Base-by-base conservation (phyloP, 805 yeast genomes). In the Metschnikowia picachoensis region DNA sequence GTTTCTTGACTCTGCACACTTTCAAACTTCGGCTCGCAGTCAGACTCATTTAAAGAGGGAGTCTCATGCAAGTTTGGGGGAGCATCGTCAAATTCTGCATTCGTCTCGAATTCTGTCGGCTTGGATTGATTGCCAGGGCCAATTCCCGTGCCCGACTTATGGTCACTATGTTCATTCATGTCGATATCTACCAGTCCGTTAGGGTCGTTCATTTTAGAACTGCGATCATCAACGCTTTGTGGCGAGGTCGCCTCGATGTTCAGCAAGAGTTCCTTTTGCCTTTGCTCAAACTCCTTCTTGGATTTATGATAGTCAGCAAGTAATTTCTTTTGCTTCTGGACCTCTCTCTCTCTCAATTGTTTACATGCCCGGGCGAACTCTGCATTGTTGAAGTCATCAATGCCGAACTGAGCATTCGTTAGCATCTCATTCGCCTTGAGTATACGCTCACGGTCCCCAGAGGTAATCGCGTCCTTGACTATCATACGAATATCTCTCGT, bases 341-440 rank as follows among this genome's bases (percentile, higher is more conserved):
- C 60, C 57, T 88, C 96, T 51, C 97, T 74, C 41, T 68, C 72
- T 48, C 84, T 76, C 60, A 91, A 72, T 15, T 80, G 85, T 51
- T 79, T 83, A 70, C 98, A 94, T 37, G 89, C 88, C 36, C 77
- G 76, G 20, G 85, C 60, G 46, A 94, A 83, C 32, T 80, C 86
- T 1, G 92, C 84, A 3, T 76, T 68, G 41, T 84, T 80, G 55
- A 91, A 81, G 52, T 94, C 99, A 57, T 94, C 99, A 43, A 94
- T 77, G 6, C 95, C 95, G 61, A 94, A 95, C 64, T 90, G 96
- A 0, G 96, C 96, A 67, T 94, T 91, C 11, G 97, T 95, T 60
- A 79, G 79, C 98, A 94, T 91, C 63, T 94, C 99, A 46, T 92
- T 86, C 0, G 98, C 96, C 59, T 78, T 79, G 51, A 80, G 63